Conservation (phyloP, 306 rosid genomes). For the Notholithocarpus densiflorus region DNA sequence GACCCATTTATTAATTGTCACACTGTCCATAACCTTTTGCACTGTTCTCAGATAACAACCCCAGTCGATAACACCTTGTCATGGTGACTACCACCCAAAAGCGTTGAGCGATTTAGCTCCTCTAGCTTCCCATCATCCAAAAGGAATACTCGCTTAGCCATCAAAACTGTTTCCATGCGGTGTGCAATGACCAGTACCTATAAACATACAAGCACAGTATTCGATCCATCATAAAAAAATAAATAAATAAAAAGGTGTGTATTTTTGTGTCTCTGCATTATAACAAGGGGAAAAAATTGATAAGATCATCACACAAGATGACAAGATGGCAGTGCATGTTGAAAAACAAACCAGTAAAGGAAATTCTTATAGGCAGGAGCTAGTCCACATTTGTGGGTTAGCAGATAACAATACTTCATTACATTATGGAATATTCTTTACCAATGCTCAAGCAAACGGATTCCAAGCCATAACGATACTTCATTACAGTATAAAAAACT, state of each 20-base stretch:
- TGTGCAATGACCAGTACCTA: constrained; percentile 91
- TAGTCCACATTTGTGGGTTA: background rate
- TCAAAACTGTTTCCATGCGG: constrained; percentile 77
- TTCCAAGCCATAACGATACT: background rate
- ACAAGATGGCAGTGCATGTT: background rate
- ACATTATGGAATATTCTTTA: background rate
- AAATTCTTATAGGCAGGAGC: background rate
- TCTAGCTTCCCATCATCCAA: constrained; percentile 64
- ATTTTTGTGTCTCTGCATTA: background rate
- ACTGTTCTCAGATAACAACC: constrained; percentile 36
- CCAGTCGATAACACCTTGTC: constrained; percentile 42
- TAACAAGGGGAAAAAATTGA: background rate
- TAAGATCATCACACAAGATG: background rate
- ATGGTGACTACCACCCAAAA: constrained; percentile 29
- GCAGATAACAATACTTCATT: background rate
- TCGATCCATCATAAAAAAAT: background rate
- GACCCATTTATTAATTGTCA: background rate
- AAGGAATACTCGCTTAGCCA: constrained; percentile 76
- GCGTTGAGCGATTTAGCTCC: constrained; percentile 56
- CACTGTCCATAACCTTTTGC: background rate
- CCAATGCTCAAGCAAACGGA: background rate
- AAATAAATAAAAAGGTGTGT: no score
- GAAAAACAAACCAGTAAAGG: background rate
- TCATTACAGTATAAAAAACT: background rate
- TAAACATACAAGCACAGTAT: constrained; percentile 15